Evolutionary conservation across 2,329 filamentous ascomycete genomes (phyloP).

Genomic region (Trichoderma oligosporum): DNA sequence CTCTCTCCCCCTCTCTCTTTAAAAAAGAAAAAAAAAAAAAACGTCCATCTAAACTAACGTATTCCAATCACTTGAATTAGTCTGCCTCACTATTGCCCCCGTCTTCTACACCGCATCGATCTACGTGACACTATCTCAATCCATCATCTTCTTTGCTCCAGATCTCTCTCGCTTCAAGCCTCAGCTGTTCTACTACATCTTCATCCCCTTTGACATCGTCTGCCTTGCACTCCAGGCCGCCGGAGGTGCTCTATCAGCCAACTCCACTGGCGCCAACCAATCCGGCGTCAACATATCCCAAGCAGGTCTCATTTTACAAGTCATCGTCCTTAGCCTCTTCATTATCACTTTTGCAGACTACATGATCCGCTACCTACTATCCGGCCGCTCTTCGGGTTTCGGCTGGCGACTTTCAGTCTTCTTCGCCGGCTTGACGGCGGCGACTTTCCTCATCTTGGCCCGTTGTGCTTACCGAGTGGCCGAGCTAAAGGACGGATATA

Average conservation of each 20-base stretch:
- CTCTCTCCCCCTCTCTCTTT: background rate
- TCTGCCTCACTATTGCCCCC: slow-evolving; percentile 51
- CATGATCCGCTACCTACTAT: slow-evolving; percentile 41
- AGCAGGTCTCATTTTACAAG: slow-evolving; percentile 57
- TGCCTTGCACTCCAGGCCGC: slow-evolving; percentile 56
- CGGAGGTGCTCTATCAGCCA: slow-evolving; percentile 52
- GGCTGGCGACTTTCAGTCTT: slow-evolving; percentile 41
- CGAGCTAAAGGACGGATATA: slow-evolving; percentile 62
- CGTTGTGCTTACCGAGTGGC: slow-evolving; percentile 62
- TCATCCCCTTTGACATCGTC: slow-evolving; percentile 54
- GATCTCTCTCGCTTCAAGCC: slow-evolving; percentile 44
- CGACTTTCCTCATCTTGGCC: slow-evolving; percentile 58
- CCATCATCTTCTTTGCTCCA: slow-evolving; percentile 40
- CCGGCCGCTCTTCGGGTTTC: slow-evolving; percentile 26
- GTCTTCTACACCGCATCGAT: slow-evolving; percentile 57
- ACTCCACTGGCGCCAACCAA: slow-evolving; percentile 37
- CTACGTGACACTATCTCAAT: slow-evolving; percentile 56
- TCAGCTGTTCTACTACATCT: slow-evolving; percentile 44
- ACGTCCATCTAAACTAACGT: background rate
- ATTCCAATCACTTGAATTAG: slow-evolving; percentile 28
- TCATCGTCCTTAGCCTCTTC: slow-evolving; percentile 53
- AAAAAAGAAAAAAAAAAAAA: too few relatives aligned
- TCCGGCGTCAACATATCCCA: slow-evolving; percentile 39
- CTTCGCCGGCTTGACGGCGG: slow-evolving; percentile 47
- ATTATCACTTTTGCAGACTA: slow-evolving; percentile 47